Base-by-base conservation (phyloP, 2,329 filamentous ascomycete species). In the Aspergillus arachidicola region DNA sequence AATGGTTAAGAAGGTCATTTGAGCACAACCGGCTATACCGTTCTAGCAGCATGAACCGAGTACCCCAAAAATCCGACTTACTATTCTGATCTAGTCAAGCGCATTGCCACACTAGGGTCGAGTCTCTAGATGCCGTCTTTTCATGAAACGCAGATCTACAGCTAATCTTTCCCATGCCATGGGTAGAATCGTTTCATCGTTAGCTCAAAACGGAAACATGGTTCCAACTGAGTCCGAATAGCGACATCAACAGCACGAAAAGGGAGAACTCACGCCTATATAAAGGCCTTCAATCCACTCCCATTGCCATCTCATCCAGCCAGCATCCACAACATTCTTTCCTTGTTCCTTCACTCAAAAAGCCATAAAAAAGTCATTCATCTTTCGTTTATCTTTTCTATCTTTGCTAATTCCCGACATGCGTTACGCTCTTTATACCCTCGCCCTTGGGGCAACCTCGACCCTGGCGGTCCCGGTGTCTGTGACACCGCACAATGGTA, bases 391-490 rank as follows among this genome's bases (percentile, higher is more conserved):
- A 19, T 16, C n/a, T 23, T 6, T 36, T 36, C 10, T 23, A 7
- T 6, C 9, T 23, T 54, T 53, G 4, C 23, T 21, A 12, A n/a
- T 54, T 54, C 11, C 4, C 51, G 32, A 36, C 23, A 54, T 54
- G 51, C 51, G 51, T 36, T 54, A 54, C 51, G 28, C 51, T 36
- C 30, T 54, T 54, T 54, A 36, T 34, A 54, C 51, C 51, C 51
- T 54, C 19, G 51, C 51, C 51, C 51, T 54, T 36, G 51, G 51
- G 16, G 51, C 51, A 34, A 54, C 51, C n/a, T 36, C 30, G 51
- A 54, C 51, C 28, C 51, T 54, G 51, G 51, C 51, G 51, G 51
- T 54, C 51, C 51, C 51, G 30, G 51, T 54, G 30, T 54, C 51
- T 54, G 51, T 54, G 51, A 54, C 30, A 54, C 2, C 51, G 5